Evolutionary conservation across 2,329 filamentous ascomycete species (phyloP).

Genomic region (Aspergillus tamarii): DNA sequence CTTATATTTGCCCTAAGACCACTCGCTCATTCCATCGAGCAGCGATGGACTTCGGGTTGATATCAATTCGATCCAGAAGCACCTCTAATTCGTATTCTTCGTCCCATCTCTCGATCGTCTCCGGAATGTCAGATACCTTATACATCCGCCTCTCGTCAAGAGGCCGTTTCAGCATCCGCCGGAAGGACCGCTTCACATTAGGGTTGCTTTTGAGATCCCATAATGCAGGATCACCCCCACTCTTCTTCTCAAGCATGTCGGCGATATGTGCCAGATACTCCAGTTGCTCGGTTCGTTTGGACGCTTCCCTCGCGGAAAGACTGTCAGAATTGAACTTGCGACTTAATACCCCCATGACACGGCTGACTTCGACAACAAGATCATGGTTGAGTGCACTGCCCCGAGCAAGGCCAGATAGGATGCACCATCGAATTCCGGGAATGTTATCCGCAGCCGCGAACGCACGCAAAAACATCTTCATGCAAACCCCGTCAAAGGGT

Average conservation of each 20-base stretch:
- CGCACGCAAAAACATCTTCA: slow-evolving; percentile 44
- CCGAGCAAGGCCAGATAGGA: slow-evolving; percentile 41
- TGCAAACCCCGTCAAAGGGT: slow-evolving; percentile 40
- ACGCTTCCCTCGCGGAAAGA: slow-evolving; percentile 6
- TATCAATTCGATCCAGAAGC: slow-evolving; percentile 22
- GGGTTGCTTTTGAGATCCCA: slow-evolving; percentile 18
- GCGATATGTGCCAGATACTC: slow-evolving; percentile 25
- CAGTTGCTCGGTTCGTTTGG: slow-evolving; percentile 15
- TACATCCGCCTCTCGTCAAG: slow-evolving; percentile 18
- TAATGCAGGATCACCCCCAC: slow-evolving; percentile 22
- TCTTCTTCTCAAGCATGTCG: slow-evolving; percentile 28
- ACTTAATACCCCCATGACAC: slow-evolving; percentile 24
- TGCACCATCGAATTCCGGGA: slow-evolving; percentile 45
- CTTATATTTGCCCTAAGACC: slow-evolving; percentile 2
- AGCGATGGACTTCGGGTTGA: slow-evolving; percentile 16
- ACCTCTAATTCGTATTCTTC: slow-evolving; percentile 34
- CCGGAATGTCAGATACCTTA: slow-evolving; percentile 16
- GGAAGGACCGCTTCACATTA: slow-evolving; percentile 17
- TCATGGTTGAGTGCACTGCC: slow-evolving; percentile 33
- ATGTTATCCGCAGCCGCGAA: slow-evolving; percentile 34
- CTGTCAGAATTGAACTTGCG: slow-evolving; percentile 14
- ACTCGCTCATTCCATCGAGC: slow-evolving; percentile 23
- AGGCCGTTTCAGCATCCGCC: slow-evolving; percentile 17
- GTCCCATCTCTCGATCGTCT: slow-evolving; percentile 29
- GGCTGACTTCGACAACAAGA: slow-evolving; percentile 39